A percentile compares a stretch with the other conserved stretches of the same genome.
phyloP scores from a whole-genome alignment of 176 grass and related monocot species.

The Oryza punctata region DNA sequence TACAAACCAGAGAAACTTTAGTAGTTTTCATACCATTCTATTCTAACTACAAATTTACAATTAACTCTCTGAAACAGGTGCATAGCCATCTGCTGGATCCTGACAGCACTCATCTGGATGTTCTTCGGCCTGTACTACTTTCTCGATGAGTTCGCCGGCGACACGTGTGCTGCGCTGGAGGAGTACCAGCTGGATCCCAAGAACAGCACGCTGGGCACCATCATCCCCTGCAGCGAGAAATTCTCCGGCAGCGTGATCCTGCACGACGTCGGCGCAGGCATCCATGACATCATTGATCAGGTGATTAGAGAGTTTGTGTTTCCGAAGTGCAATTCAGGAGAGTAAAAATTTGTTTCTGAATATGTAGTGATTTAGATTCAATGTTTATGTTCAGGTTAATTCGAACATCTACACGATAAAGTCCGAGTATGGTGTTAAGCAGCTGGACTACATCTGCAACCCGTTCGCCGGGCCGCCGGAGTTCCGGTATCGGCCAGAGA shows the following conservation, averaged over 20 bases:
- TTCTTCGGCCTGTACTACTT: slow-evolving; percentile 90
- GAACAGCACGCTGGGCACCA: slow-evolving; percentile 82
- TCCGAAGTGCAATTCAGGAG: background rate
- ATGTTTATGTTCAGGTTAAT: slow-evolving; percentile 52
- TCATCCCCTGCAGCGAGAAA: slow-evolving; percentile 68
- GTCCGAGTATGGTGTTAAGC: slow-evolving; percentile 50
- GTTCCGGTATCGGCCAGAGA: slow-evolving; percentile 72
- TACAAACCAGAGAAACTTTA: background rate
- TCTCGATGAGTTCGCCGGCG: slow-evolving; percentile 72
- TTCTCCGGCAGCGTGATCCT: slow-evolving; percentile 48
- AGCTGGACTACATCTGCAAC: slow-evolving; percentile 84
- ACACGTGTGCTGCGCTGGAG: slow-evolving; percentile 71
- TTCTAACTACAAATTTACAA: slow-evolving; percentile 24
- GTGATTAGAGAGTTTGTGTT: background rate
- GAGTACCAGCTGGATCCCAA: slow-evolving; percentile 79
- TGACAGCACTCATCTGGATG: slow-evolving; percentile 73
- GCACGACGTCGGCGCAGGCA: slow-evolving; percentile 59
- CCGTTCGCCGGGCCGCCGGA: slow-evolving; percentile 81
- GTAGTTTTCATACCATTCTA: background rate
- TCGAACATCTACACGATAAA: slow-evolving; percentile 72
- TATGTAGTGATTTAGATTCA: background rate
- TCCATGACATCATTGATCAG: slow-evolving; percentile 83
- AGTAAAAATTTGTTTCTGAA: background rate
- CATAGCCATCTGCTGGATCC: slow-evolving; percentile 71
- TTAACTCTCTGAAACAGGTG: slow-evolving; percentile 47